These are phyloP conservation scores for Omphalotus guepiniiformis DNA, from an alignment of 768 basidiomycete species.

Conservation along the genomic window DNA sequence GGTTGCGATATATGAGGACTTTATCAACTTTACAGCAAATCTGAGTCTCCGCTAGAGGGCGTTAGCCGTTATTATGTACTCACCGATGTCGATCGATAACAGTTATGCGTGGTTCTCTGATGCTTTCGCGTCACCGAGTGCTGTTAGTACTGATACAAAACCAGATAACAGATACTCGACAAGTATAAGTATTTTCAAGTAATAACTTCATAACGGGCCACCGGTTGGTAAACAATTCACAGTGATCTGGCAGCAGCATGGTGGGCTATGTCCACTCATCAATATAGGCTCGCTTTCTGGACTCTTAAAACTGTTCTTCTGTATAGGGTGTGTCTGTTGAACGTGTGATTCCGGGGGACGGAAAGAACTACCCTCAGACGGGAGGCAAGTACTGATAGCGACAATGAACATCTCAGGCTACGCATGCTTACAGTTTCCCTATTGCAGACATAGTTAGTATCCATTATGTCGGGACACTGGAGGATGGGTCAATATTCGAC, in stretches of 20 bases:
- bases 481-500: constrained; percentile 64
- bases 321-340: constrained; percentile 76
- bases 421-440: constrained; percentile 9
- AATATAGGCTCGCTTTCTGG: not conserved
- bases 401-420: constrained; percentile 9
- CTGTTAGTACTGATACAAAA: not conserved
- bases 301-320: constrained; percentile 8
- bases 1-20: not conserved
- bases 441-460: constrained; percentile 62
- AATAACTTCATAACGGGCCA: too few species aligned
- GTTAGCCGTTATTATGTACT: not conserved
- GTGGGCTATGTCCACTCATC: too few species aligned
- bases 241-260: too few species aligned
- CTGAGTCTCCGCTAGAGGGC: not conserved
- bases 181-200: not conserved
- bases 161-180: not conserved
- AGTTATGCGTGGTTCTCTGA: not conserved
- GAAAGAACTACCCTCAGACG: constrained; percentile 54
- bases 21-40: not conserved
- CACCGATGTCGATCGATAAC: not conserved
- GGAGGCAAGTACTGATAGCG: constrained; percentile 51
- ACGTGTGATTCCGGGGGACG: constrained; percentile 53
- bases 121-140: not conserved
- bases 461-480: constrained; percentile 75
- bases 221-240: not conserved